These are phyloP conservation scores for Cardamine resedifolia DNA, from an alignment of 345 rosid genomes.

Conservation along the genomic window DNA sequence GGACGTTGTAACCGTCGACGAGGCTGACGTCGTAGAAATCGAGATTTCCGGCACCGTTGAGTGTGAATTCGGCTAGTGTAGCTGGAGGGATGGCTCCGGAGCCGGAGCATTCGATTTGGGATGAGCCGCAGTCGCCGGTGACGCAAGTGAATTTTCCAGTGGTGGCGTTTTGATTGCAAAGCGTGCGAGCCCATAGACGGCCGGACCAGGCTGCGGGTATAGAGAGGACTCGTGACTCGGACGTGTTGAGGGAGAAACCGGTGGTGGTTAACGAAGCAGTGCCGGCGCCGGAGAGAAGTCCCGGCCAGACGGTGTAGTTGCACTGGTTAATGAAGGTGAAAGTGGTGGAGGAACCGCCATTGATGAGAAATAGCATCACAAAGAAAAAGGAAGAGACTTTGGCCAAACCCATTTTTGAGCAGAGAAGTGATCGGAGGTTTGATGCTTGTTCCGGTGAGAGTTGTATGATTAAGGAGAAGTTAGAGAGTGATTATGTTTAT, in stretches of 20 bases:
- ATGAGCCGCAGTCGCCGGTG: slow-evolving; percentile 60
- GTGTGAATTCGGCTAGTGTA: slow-evolving; percentile 58
- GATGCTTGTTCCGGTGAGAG: not conserved
- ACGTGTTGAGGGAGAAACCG: slow-evolving; percentile 50
- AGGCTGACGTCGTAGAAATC: slow-evolving; percentile 69
- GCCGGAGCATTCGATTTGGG: slow-evolving; percentile 50
- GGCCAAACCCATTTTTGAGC: not conserved
- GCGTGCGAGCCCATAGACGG: slow-evolving; percentile 62
- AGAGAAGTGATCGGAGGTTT: not conserved
- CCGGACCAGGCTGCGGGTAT: slow-evolving; percentile 59
- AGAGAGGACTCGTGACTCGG: slow-evolving; percentile 38
- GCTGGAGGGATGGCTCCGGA: slow-evolving; percentile 52
- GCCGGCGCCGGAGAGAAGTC: slow-evolving; percentile 54
- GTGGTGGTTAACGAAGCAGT: slow-evolving; percentile 49
- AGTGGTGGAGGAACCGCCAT: slow-evolving; percentile 33
- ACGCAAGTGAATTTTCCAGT: slow-evolving; percentile 51
- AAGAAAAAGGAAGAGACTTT: slow-evolving; percentile 23
- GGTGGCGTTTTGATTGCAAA: slow-evolving; percentile 45
- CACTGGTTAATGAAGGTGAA: slow-evolving; percentile 54
- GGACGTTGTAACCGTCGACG: slow-evolving; percentile 68
- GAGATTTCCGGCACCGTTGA: slow-evolving; percentile 42
- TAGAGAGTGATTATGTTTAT: not conserved
- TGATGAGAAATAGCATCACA: not conserved
- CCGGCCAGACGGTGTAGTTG: slow-evolving; percentile 60
- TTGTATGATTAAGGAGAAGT: not conserved